Evolutionary conservation across 1,284 basidiomycete genomes (phyloP), one percentile per base, ranked within the genome.

Genomic region (Irpex sp.): DNA sequence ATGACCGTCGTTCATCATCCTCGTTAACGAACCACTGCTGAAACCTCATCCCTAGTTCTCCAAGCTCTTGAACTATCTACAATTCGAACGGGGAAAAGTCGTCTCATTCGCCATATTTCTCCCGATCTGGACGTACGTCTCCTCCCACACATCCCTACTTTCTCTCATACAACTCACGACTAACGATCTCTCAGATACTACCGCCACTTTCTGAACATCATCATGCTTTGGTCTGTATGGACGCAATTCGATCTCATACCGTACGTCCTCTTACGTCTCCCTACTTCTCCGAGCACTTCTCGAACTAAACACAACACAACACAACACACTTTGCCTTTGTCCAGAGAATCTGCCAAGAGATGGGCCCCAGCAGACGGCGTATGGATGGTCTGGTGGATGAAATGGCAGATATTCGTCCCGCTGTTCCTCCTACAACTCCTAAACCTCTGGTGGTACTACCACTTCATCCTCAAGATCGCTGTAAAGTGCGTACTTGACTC

Each of bases 141-240:
- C 54, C 15, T 57, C 13, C 38, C 17, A 51, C 55, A 34, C 0
- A 34, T 1, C 31, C 60, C 13, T 17, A 55, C 17, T 57, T 31
- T 37, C 54, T 44, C 58, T 36, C 17, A 26, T 3, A 5, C 37
- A 55, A 47, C 40, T 60, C 60, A 63, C n/a, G 8, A 56, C 62
- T 5, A 40, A 60, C 40, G 17, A 51, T 64, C 56, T 2, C 56
- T 21, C 71, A 96, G 93, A 3, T 99, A 99, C 76, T 95, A 97
- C 85, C 92, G 97, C 1, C 96, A 98, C 75, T 98, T 92, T 74
- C 81, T 97, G 38, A 98, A 98, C 75, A 76, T 97, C 51, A 78
- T 82, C 59, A 97, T 99, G 21, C 83, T 99, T 34, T 91, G 85
- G 80, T 96, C 94, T 1, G 92, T 98, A 1, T 96, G 89, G 88